Evolutionary conservation across 2,329 filamentous ascomycete species (phyloP).

Genomic region (Bimuria novae-zelandiae): DNA sequence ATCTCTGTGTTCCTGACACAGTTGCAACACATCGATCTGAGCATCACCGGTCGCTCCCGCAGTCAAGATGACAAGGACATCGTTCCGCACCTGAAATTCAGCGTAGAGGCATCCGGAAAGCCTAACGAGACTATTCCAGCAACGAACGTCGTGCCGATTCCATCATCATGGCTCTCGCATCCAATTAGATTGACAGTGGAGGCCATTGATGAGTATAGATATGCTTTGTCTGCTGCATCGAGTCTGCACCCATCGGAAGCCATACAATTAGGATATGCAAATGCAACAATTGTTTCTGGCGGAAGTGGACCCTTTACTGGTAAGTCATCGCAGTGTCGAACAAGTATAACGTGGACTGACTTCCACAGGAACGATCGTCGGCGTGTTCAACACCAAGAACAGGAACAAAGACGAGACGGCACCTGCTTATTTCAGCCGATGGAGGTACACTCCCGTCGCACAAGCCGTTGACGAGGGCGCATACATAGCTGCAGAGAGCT

Average conservation of each 20-base stretch:
- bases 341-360: too few species aligned
- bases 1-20: not conserved
- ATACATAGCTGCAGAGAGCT: not conserved
- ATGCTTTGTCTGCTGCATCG: conserved; percentile 31
- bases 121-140: conserved; percentile 47
- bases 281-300: conserved; percentile 24
- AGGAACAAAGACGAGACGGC: conserved; percentile 48
- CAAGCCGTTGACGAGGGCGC: conserved; percentile 4
- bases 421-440: conserved; percentile 54
- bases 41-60: too few species aligned
- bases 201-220: conserved; percentile 52
- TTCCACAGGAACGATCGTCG: conserved; percentile 53
- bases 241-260: conserved; percentile 2
- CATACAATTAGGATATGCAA: conserved; percentile 20
- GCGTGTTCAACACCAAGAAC: conserved; percentile 59
- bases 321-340: not conserved
- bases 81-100: conserved; percentile 38
- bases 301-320: conserved; percentile 22
- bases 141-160: conserved; percentile 45
- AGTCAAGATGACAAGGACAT: not conserved
- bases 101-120: conserved; percentile 47
- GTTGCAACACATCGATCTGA: not conserved
- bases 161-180: conserved; percentile 46
- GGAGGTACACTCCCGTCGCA: conserved; percentile 48
- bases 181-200: conserved; percentile 48